Evolutionary conservation across 805 yeast species (phyloP).

Genomic region (Phaffomyces thermotolerans): DNA sequence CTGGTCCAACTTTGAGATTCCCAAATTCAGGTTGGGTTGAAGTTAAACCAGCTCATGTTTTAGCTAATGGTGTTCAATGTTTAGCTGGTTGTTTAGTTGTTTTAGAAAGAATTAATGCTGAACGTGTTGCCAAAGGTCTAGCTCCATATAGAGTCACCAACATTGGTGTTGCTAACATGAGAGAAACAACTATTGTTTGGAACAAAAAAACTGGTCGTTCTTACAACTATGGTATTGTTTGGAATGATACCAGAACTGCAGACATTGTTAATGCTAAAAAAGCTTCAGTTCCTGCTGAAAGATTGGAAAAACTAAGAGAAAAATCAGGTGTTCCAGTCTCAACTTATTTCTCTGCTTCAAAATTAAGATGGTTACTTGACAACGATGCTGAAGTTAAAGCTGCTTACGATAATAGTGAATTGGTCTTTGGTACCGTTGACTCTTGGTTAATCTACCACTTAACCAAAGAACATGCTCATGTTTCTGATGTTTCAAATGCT

Average conservation of each 20-base stretch:
- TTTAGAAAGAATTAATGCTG: conserved; percentile 49
- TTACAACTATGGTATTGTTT: conserved; percentile 77
- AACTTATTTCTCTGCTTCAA: conserved; percentile 87
- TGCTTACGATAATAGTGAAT: conserved; percentile 62
- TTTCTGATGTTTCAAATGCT: conserved; percentile 88
- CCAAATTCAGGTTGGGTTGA: conserved; percentile 93
- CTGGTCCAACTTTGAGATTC: conserved; percentile 64
- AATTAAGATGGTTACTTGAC: conserved; percentile 82
- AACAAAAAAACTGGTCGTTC: conserved; percentile 80
- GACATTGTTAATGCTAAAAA: conserved; percentile 59
- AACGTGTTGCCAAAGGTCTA: conserved; percentile 33
- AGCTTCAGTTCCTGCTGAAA: conserved; percentile 44
- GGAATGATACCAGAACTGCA: conserved; percentile 91
- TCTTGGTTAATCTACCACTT: conserved; percentile 87
- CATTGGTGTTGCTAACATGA: conserved; percentile 90
- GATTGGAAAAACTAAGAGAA: conserved; percentile 49
- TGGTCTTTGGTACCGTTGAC: conserved; percentile 92
- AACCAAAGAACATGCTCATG: conserved; percentile 60
- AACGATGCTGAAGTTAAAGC: conserved; percentile 60
- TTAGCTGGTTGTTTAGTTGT: conserved; percentile 56
- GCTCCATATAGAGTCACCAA: conserved; percentile 58
- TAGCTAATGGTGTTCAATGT: conserved; percentile 77
- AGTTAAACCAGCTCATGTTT: conserved; percentile 78
- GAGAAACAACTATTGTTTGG: conserved; percentile 92
- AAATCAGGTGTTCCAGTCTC: conserved; percentile 83